A percentile compares a stretch with the other conserved stretches of the same genome.
phyloP scores from a whole-genome alignment of 1,139 yeast genomes.

The Magnusiomyces sp. region DNA sequence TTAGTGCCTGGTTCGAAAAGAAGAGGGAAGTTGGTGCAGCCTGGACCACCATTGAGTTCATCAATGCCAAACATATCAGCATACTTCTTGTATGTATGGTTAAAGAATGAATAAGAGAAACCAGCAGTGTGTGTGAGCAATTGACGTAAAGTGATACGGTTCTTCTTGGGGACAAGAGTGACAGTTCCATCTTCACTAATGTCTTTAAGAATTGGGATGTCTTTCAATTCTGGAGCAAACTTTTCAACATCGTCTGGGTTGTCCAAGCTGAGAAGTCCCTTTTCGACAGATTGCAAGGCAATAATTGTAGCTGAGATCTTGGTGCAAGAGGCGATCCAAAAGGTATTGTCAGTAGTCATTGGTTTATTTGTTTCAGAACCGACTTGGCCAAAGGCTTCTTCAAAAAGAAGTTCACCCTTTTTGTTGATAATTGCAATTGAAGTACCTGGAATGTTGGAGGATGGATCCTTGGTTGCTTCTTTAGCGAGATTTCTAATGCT shows the following conservation, averaged over 20 bases:
- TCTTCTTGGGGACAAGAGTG: constrained; percentile 32
- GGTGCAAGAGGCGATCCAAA: constrained; percentile 42
- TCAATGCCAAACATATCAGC: constrained; percentile 13
- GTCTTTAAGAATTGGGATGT: constrained; percentile 37
- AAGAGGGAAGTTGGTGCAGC: constrained; percentile 34
- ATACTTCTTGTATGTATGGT: constrained; percentile 18
- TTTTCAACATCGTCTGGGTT: constrained; percentile 26
- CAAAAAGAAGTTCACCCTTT: constrained; percentile 12
- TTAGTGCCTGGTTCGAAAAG: constrained; percentile 45
- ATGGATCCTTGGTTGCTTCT: constrained; percentile 10
- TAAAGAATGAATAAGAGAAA: constrained; percentile 26
- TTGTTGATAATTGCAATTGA: constrained; percentile 12
- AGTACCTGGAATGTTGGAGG: constrained; percentile 10
- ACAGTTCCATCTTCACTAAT: constrained; percentile 35
- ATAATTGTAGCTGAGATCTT: constrained; percentile 44
- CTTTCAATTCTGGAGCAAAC: constrained; percentile 38
- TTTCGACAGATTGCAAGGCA: constrained; percentile 39
- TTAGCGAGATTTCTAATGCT: constrained; percentile 6
- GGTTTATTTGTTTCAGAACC: constrained; percentile 21
- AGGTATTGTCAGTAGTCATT: constrained; percentile 29
- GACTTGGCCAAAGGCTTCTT: constrained; percentile 19
- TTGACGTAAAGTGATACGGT: constrained; percentile 39
- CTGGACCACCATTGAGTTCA: constrained; percentile 13
- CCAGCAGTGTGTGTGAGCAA: constrained; percentile 42
- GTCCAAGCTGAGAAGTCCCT: constrained; percentile 39